Conservation (phyloP, 2,329 filamentous ascomycete species). For the Neopestalotiopsis sp. region DNA sequence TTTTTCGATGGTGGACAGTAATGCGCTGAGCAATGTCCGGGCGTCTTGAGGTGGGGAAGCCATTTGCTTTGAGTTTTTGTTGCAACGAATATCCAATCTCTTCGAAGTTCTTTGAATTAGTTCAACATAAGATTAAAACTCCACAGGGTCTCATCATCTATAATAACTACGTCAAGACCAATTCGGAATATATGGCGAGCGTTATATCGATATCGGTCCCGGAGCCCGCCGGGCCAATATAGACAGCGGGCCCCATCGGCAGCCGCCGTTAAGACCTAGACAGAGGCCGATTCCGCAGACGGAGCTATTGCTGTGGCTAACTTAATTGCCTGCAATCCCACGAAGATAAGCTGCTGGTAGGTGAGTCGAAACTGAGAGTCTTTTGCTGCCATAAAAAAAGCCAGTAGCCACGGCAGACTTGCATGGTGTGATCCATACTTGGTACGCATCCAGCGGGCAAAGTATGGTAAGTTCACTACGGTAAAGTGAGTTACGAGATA, state of each 20-base stretch:
- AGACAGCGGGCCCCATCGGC: background rate
- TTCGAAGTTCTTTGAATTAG: background rate
- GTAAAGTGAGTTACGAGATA: too few species aligned
- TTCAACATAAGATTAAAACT: background rate
- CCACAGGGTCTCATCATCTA: background rate
- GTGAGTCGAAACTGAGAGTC: background rate
- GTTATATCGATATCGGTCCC: background rate
- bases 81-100: background rate
- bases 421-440: too few species aligned
- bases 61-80: constrained; percentile 14
- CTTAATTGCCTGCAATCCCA: background rate
- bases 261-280: background rate
- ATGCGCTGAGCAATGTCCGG: constrained; percentile 39
- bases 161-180: background rate
- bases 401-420: too few species aligned
- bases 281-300: background rate
- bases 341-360: background rate
- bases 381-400: background rate
- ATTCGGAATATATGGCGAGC: background rate
- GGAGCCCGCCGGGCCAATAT: background rate
- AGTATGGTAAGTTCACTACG: too few species aligned
- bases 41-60: constrained; percentile 29
- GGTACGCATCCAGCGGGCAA: too few species aligned
- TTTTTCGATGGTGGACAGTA: constrained; percentile 49
- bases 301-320: background rate